These are phyloP conservation scores for Suillus tomentosus DNA, from an alignment of 768 basidiomycete species.

Conservation along the genomic window DNA sequence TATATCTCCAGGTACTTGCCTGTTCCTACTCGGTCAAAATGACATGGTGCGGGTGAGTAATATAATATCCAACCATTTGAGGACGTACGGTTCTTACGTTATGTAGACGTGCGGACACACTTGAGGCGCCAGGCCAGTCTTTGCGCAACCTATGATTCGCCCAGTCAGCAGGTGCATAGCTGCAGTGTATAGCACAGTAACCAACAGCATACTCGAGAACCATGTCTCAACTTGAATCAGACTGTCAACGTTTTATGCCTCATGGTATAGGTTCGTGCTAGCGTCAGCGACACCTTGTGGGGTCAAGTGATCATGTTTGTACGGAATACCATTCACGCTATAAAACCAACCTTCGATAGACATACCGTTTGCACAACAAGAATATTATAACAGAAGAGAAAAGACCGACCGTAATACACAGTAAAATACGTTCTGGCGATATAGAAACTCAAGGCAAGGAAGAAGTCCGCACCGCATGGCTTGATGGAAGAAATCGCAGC, in stretches of 20 bases:
- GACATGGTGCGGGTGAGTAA: neutral
- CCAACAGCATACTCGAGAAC: neutral
- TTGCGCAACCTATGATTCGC: neutral
- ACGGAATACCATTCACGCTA: conserved; percentile 3
- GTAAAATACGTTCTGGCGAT: conserved; percentile 25
- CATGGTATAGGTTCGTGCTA: conserved; percentile 2
- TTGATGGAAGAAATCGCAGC: conserved; percentile 8
- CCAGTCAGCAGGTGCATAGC: conserved; percentile 1
- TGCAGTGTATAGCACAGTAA: neutral
- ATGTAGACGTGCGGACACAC: neutral
- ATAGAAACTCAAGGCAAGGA: conserved; percentile 16
- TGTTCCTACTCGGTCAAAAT: neutral
- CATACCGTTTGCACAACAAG: conserved; percentile 13
- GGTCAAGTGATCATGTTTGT: conserved; percentile 7
- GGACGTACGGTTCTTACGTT: neutral
- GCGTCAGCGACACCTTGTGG: conserved; percentile 4
- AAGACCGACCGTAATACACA: conserved; percentile 37
- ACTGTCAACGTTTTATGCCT: neutral
- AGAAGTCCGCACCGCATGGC: conserved; percentile 32
- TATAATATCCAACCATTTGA: neutral
- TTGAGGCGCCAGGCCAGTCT: neutral
- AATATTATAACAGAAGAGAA: conserved; percentile 18
- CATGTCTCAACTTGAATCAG: neutral
- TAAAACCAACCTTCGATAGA: conserved; percentile 11
- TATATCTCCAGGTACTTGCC: neutral